Evolutionary conservation across 768 basidiomycete species (phyloP).

Genomic region (Boletus eberwhitei): DNA sequence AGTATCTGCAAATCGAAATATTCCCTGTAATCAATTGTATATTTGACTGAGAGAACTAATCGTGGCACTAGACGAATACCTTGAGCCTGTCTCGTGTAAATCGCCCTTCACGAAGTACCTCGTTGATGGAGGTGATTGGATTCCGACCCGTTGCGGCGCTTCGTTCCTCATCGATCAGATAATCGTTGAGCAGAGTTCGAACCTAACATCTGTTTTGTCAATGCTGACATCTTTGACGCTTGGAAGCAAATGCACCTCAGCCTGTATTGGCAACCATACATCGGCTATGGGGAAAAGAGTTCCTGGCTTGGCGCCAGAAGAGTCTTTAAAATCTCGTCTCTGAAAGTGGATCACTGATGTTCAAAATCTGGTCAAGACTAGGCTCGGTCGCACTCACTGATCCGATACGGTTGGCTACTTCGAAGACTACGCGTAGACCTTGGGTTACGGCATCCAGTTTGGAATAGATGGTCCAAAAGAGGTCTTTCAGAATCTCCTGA

Average conservation of each 20-base stretch:
- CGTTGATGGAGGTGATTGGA: conserved; percentile 91
- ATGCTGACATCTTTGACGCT: neutral
- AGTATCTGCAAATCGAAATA: conserved; percentile 92
- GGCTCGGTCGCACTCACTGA: conserved; percentile 55
- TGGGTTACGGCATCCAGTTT: conserved; percentile 94
- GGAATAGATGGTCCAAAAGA: conserved; percentile 97
- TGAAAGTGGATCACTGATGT: conserved; percentile 28
- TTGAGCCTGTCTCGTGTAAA: conserved; percentile 76
- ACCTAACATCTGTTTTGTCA: conserved; percentile 48
- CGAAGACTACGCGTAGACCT: conserved; percentile 84
- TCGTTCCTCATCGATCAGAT: conserved; percentile 89
- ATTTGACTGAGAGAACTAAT: neutral
- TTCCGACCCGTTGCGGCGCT: conserved; percentile 76
- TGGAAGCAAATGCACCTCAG: conserved; percentile 56
- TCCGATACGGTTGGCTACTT: conserved; percentile 87
- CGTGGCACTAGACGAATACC: conserved; percentile 37
- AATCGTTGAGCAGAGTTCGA: conserved; percentile 78
- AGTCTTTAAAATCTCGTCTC: conserved; percentile 91
- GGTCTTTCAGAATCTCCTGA: conserved; percentile 82
- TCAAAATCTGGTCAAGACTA: neutral
- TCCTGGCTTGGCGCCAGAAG: conserved; percentile 71
- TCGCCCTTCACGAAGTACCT: conserved; percentile 82
- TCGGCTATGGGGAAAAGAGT: conserved; percentile 81
- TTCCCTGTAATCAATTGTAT: conserved; percentile 45
- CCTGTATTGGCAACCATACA: conserved; percentile 84